phyloP scores from a whole-genome alignment of 768 basidiomycete genomes.

The Agrocybe chaxingu region DNA sequence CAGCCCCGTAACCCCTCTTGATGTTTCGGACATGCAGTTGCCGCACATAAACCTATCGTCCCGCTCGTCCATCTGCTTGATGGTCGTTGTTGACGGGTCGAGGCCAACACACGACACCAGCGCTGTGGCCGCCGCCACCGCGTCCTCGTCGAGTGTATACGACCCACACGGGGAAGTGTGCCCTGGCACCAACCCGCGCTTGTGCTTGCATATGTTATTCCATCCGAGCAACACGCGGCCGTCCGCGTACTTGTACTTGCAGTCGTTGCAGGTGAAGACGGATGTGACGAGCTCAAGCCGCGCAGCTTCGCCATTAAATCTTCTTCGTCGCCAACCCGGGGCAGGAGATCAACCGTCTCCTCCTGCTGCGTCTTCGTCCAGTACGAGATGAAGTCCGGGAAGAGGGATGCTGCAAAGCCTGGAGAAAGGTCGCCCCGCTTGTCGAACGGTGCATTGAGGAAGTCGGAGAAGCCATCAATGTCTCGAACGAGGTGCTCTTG shows the following conservation, averaged over 20 bases:
- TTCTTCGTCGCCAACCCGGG: constrained; percentile 1
- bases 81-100: constrained; percentile 15
- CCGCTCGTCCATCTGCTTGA: constrained; percentile 13
- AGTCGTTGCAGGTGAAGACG: constrained; percentile 15
- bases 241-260: constrained; percentile 4
- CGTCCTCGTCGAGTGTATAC: constrained; percentile 8
- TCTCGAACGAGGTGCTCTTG: constrained; percentile 3
- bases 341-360: constrained; percentile 9
- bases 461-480: constrained; percentile 12
- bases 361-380: constrained; percentile 14
- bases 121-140: constrained; percentile 9
- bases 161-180: constrained; percentile 6
- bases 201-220: constrained; percentile 17
- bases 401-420: constrained; percentile 10
- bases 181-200: not conserved
- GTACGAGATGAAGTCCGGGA: constrained; percentile 11
- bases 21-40: constrained; percentile 12
- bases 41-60: constrained; percentile 20
- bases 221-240: constrained; percentile 18
- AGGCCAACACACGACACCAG: constrained; percentile 16
- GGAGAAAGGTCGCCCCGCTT: constrained; percentile 12
- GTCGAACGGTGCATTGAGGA: constrained; percentile 13
- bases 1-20: constrained; percentile 11
- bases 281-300: constrained; percentile 17
- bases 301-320: constrained; percentile 8